Evolutionary conservation across 208 protist genomes (phyloP).

Genomic region (Plasmodiophora brassicae): DNA sequence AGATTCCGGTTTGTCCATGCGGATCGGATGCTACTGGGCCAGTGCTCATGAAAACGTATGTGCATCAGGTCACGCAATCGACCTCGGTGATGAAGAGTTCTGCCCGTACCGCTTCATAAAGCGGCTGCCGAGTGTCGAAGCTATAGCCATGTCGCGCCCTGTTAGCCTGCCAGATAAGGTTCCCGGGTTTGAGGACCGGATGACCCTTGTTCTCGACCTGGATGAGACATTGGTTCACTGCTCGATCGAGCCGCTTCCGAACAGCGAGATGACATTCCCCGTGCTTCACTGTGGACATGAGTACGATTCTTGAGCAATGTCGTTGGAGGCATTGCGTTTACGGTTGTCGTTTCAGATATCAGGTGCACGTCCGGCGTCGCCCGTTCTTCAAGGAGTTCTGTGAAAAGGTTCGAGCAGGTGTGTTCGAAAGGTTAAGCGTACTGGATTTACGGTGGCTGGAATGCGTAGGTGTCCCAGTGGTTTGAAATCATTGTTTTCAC

Average conservation of each 20-base stretch:
- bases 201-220: not conserved
- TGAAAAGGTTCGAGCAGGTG: not conserved
- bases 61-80: no score
- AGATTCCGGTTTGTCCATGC: no score
- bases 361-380: not conserved
- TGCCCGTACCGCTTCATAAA: not conserved
- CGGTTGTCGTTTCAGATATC: not conserved
- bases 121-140: not conserved
- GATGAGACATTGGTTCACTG: not conserved
- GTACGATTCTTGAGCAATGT: not conserved
- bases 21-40: no score
- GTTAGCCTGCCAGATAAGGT: not conserved
- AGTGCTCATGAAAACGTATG: no score
- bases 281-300: slow-evolving; percentile 10
- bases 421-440: not conserved
- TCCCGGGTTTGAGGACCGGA: not conserved
- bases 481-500: slow-evolving; percentile 34
- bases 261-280: slow-evolving; percentile 9
- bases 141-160: not conserved
- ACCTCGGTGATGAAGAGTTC: no score
- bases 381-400: slow-evolving; percentile 13
- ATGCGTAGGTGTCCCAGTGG: not conserved
- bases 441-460: no score
- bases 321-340: not conserved
- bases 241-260: not conserved